Evolutionary conservation across 1,284 basidiomycete genomes (phyloP).

Genomic region (Ceratobasidium sp.): DNA sequence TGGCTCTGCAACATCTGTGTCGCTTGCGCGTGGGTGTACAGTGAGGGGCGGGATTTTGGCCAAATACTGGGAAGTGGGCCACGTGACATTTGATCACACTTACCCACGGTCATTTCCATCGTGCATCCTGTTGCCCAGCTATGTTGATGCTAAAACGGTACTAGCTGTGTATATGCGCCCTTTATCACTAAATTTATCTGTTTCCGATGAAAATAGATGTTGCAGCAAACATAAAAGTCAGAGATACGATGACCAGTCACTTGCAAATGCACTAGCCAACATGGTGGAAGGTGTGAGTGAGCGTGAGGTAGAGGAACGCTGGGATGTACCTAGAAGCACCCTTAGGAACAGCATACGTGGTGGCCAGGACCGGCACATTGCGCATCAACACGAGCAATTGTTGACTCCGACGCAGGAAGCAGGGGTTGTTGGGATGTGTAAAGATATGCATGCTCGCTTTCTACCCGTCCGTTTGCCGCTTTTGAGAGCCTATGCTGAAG

Average conservation of each 20-base stretch:
- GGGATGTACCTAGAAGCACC: background rate
- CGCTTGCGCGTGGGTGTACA: no score
- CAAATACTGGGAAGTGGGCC: background rate
- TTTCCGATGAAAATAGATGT: no score
- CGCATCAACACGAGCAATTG: slow-evolving; percentile 19
- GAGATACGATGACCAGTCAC: no score
- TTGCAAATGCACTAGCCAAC: no score
- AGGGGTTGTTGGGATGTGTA: slow-evolving; percentile 9
- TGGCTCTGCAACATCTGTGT: background rate
- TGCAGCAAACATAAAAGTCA: no score
- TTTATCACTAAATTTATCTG: no score
- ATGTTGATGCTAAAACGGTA: no score
- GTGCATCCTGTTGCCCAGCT: no score
- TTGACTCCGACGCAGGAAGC: background rate
- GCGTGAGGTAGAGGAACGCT: background rate
- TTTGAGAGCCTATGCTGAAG: background rate
- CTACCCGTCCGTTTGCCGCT: slow-evolving; percentile 9
- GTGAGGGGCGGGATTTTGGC: background rate
- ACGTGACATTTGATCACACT: background rate
- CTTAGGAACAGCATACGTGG: background rate
- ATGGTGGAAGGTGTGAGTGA: no score
- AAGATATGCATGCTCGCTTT: slow-evolving; percentile 8
- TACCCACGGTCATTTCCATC: no score
- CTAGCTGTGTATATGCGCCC: no score
- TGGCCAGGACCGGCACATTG: slow-evolving; percentile 13